Percentiles rank a stretch among this genome's conserved stretches.
phyloP scores from a whole-genome alignment of 768 basidiomycete genomes.

The Lactarius akahatsu region DNA sequence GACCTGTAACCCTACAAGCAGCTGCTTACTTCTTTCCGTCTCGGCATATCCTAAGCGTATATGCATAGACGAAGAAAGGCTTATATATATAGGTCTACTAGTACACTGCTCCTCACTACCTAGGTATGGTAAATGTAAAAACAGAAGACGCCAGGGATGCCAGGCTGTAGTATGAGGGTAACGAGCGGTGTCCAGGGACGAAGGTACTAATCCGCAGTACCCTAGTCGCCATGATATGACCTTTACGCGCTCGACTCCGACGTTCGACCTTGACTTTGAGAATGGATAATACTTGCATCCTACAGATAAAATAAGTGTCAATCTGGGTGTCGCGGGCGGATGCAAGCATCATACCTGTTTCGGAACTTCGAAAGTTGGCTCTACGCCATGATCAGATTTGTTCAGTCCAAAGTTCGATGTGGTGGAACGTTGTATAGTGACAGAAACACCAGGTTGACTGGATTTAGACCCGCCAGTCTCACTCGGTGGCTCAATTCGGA shows the following conservation, averaged over 20 bases:
- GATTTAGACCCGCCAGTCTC: not conserved
- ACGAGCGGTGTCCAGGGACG: not conserved
- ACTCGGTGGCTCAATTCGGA: not conserved
- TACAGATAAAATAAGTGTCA: not conserved
- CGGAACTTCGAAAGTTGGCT: not conserved
- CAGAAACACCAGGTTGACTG: not conserved
- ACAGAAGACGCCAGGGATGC: not conserved
- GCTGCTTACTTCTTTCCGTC: too few relatives aligned
- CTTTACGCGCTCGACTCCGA: not conserved
- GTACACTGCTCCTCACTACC: not conserved
- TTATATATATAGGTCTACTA: conserved; percentile 52
- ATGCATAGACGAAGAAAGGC: conserved; percentile 63
- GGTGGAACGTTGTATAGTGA: not conserved
- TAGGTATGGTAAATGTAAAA: not conserved
- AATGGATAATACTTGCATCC: not conserved
- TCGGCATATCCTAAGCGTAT: conserved; percentile 48
- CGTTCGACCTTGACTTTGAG: not conserved
- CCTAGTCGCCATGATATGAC: not conserved
- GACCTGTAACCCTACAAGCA: too few relatives aligned
- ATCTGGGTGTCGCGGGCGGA: not conserved
- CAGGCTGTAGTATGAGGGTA: not conserved
- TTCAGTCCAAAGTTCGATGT: not conserved
- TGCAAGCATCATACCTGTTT: not conserved
- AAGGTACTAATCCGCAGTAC: not conserved
- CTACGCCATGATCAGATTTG: not conserved